phyloP scores from a whole-genome alignment of 116 monocot species.

The Papilionanthe hybrid region DNA sequence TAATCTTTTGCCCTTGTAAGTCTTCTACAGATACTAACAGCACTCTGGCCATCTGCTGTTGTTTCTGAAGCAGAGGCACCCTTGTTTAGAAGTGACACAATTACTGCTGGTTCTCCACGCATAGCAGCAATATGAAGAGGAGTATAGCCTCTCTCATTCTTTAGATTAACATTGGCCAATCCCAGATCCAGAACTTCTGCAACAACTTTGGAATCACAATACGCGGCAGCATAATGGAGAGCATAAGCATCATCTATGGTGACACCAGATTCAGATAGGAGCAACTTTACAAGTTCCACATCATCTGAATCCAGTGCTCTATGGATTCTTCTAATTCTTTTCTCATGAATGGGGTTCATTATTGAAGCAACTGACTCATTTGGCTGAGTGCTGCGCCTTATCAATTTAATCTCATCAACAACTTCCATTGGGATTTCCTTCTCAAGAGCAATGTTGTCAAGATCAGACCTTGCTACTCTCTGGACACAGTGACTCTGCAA shows the following conservation, averaged over 20 bases:
- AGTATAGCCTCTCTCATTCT: slow-evolving; percentile 74
- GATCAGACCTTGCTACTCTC: slow-evolving; percentile 65
- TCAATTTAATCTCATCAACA: slow-evolving; percentile 43
- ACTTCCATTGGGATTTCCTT: slow-evolving; percentile 68
- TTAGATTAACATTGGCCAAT: slow-evolving; percentile 60
- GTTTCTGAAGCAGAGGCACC: slow-evolving; percentile 51
- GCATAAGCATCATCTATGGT: slow-evolving; percentile 80
- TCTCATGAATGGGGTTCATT: slow-evolving; percentile 33
- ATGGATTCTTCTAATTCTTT: slow-evolving; percentile 62
- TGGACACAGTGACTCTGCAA: slow-evolving; percentile 56
- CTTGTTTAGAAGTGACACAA: slow-evolving; percentile 69
- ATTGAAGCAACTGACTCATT: slow-evolving; percentile 6
- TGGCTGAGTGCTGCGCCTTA: slow-evolving; percentile 27
- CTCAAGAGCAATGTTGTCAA: slow-evolving; percentile 53
- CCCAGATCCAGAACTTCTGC: slow-evolving; percentile 65
- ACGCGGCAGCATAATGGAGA: slow-evolving; percentile 80
- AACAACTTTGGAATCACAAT: slow-evolving; percentile 88
- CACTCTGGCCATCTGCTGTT: slow-evolving; percentile 57
- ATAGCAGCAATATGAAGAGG: slow-evolving; percentile 84
- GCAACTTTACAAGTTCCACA: slow-evolving; percentile 88
- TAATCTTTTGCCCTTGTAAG: slow-evolving; percentile 83
- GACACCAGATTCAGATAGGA: slow-evolving; percentile 67
- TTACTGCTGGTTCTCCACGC: slow-evolving; percentile 71
- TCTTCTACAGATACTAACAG: slow-evolving; percentile 71
- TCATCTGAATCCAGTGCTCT: slow-evolving; percentile 91